Percentiles rank a stretch among this genome's conserved stretches.
These are phyloP conservation scores for Blechomonas ayalai DNA, from an alignment of 208 protist genomes.

Conservation along the genomic window DNA sequence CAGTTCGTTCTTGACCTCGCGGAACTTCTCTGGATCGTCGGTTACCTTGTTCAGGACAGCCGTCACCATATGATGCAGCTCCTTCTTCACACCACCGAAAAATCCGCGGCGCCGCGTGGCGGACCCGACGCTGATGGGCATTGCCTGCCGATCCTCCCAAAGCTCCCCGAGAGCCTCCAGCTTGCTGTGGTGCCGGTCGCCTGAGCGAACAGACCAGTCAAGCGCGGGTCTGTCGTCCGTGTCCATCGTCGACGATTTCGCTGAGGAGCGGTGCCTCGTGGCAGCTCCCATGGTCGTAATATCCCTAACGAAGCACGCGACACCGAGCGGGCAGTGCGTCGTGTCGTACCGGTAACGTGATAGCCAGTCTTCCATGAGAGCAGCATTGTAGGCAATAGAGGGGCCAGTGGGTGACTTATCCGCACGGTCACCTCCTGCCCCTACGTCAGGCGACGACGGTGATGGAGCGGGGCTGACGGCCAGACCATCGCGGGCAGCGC, in stretches of 20 bases:
- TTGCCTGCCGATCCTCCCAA: constrained; percentile 61
- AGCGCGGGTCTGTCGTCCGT: not conserved
- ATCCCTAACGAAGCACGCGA: no score
- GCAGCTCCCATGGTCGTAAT: no score
- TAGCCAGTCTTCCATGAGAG: no score
- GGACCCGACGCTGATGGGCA: constrained; percentile 48
- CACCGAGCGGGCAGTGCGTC: no score
- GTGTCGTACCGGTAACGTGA: no score
- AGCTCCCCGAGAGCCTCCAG: constrained; percentile 44
- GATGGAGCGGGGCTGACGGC: no score
- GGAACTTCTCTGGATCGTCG: constrained; percentile 62
- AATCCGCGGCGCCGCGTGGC: constrained; percentile 48
- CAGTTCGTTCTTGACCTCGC: constrained; percentile 79
- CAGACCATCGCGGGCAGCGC: no score
- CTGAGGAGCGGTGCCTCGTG: not conserved
- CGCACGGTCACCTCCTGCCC: no score
- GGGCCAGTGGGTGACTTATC: no score
- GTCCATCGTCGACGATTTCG: not conserved
- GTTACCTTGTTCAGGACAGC: constrained; percentile 83
- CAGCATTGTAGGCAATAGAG: no score
- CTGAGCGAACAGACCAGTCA: not conserved
- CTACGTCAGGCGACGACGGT: no score
- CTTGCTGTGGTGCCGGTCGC: constrained; percentile 11
- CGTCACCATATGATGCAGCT: constrained; percentile 71
- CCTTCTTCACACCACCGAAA: constrained; percentile 66